These are phyloP conservation scores for Drechslera avenae DNA, from an alignment of 2,329 filamentous ascomycete species.

Conservation along the genomic window DNA sequence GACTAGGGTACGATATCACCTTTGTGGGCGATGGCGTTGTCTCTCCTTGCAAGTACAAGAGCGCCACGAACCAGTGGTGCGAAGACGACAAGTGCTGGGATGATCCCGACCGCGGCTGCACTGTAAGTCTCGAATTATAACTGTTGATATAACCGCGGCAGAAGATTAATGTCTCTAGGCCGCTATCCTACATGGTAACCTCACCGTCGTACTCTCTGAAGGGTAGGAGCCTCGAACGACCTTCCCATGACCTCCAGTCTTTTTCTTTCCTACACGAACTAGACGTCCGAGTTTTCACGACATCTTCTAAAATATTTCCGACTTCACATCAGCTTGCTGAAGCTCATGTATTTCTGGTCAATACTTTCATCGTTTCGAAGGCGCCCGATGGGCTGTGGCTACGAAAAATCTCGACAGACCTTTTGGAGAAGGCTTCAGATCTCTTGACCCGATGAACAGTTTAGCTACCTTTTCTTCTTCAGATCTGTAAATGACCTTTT, in stretches of 20 bases:
- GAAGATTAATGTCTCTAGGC: slow-evolving; percentile 22
- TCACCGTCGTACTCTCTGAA: slow-evolving; percentile 38
- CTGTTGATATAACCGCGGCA: not conserved
- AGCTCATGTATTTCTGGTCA: slow-evolving; percentile 19
- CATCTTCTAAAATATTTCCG: not conserved
- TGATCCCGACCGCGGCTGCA: slow-evolving; percentile 69
- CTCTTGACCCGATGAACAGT: slow-evolving; percentile 2
- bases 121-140: slow-evolving; percentile 62
- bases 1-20: slow-evolving; percentile 78
- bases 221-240: slow-evolving; percentile 14
- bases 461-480: not conserved
- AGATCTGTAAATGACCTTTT: not conserved
- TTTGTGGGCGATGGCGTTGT: slow-evolving; percentile 69
- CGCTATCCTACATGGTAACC: slow-evolving; percentile 26
- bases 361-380: slow-evolving; percentile 29
- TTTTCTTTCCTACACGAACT: slow-evolving; percentile 1
- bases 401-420: slow-evolving; percentile 24
- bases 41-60: slow-evolving; percentile 64
- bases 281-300: slow-evolving; percentile 10
- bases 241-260: not conserved
- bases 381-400: not conserved
- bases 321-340: slow-evolving; percentile 1
- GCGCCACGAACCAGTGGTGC: slow-evolving; percentile 68
- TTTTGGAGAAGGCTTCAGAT: slow-evolving; percentile 31
- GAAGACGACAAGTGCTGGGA: slow-evolving; percentile 51